A percentile compares a stretch with the other conserved stretches of the same genome.
These are phyloP conservation scores for Trifolium fragiferum DNA, from an alignment of 306 rosid genomes.

Conservation along the genomic window DNA sequence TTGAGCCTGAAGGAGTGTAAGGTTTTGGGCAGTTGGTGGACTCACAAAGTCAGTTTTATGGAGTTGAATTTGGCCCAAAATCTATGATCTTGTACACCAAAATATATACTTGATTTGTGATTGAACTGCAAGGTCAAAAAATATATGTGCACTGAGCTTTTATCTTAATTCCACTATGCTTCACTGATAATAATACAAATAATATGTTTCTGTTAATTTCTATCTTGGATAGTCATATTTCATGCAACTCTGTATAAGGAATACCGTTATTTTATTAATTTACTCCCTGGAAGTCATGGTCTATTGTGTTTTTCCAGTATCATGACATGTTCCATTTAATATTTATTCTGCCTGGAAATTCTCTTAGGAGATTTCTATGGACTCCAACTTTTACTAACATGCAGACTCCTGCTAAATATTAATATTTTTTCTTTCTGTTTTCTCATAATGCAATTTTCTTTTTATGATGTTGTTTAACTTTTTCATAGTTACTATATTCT, in stretches of 20 bases:
- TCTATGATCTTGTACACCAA: not conserved
- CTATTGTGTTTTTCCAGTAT: not conserved
- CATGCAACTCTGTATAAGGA: too few relatives aligned
- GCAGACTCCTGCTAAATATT: not conserved
- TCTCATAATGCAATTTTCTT: not conserved
- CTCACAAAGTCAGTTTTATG: not conserved
- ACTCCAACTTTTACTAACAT: not conserved
- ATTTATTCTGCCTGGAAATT: too few relatives aligned
- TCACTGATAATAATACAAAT: not conserved
- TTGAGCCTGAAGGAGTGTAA: not conserved
- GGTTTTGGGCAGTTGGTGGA: not conserved
- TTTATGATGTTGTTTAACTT: not conserved
- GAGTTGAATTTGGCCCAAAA: not conserved
- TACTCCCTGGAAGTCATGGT: not conserved
- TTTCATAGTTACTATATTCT: not conserved
- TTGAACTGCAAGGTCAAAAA: not conserved
- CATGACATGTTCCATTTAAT: not conserved
- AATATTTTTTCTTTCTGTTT: not conserved
- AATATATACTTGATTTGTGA: conserved; percentile 13
- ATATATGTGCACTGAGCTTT: not conserved
- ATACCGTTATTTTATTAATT: not conserved
- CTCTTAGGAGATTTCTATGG: too few relatives aligned
- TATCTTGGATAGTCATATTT: not conserved
- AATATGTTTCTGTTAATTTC: conserved; percentile 1
- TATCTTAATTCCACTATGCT: not conserved